These are phyloP conservation scores for Mycena haematopus DNA, from an alignment of 768 basidiomycete genomes.

Conservation along the genomic window DNA sequence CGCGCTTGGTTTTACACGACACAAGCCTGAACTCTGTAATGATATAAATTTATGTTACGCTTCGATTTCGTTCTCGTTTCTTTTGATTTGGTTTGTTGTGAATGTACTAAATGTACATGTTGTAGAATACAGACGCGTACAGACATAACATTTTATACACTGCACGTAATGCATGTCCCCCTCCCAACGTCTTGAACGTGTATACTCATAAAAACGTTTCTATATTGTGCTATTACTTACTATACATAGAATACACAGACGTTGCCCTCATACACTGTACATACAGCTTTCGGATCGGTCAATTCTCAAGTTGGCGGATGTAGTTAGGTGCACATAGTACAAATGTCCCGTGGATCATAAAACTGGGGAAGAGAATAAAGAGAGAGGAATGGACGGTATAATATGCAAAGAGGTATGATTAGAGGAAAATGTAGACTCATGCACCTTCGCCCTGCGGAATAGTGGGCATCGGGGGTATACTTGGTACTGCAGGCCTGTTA, in stretches of 20 bases:
- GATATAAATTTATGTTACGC: background rate
- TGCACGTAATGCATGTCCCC: background rate
- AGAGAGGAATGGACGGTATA: slow-evolving; percentile 17
- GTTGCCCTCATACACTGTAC: background rate
- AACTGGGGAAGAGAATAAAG: background rate
- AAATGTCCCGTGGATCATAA: slow-evolving; percentile 27
- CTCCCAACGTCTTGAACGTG: no score
- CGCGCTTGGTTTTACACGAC: no score
- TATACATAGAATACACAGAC: slow-evolving; percentile 3
- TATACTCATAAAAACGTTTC: no score
- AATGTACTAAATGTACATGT: background rate
- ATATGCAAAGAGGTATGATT: slow-evolving; percentile 25
- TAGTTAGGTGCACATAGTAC: slow-evolving; percentile 16
- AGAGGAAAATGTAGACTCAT: slow-evolving; percentile 12
- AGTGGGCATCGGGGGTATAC: slow-evolving; percentile 20
- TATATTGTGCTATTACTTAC: background rate
- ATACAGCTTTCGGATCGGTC: background rate
- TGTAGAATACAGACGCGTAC: background rate
- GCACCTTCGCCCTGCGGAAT: slow-evolving; percentile 7
- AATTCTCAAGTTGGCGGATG: slow-evolving; percentile 5
- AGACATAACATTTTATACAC: background rate
- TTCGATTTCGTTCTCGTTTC: background rate
- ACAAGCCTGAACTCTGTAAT: no score
- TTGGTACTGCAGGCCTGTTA: slow-evolving; percentile 24
- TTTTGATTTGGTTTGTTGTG: background rate